A percentile compares a stretch with the other conserved stretches of the same genome.
Conservation (phyloP, 495 filamentous ascomycete genomes). For the Parathielavia appendiculata region DNA sequence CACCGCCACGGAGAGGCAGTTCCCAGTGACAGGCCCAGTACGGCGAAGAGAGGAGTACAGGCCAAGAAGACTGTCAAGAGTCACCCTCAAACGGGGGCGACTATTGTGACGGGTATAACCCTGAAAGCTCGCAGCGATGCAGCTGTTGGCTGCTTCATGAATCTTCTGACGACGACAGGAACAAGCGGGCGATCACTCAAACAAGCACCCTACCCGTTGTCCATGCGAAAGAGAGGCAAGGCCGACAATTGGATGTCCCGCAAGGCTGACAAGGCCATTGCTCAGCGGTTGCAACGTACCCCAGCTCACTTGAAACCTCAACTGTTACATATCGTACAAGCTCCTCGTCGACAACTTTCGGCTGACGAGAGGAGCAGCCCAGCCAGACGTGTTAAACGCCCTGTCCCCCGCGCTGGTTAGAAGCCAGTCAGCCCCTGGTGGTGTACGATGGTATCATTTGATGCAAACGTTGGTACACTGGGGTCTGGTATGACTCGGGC, state of each 20-base stretch:
- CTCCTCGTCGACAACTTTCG: constrained; percentile 1
- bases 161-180: constrained; percentile 8
- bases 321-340: constrained; percentile 29
- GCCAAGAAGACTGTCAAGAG: constrained; percentile 14
- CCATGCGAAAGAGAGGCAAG: constrained; percentile 24
- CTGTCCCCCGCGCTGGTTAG: not conserved
- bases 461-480: not conserved
- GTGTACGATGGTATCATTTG: not conserved
- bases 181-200: constrained; percentile 30
- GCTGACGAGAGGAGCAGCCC: not conserved
- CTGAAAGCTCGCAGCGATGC: not conserved
- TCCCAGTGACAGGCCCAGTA: constrained; percentile 12
- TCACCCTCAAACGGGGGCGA: constrained; percentile 7
- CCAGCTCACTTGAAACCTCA: constrained; percentile 34
- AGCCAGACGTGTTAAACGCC: not conserved
- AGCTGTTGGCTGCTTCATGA: constrained; percentile 15
- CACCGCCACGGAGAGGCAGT: not conserved
- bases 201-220: constrained; percentile 28
- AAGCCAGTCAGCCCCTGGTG: not conserved
- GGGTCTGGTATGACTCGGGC: not conserved
- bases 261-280: constrained; percentile 33
- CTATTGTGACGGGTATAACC: not conserved
- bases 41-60: not conserved
- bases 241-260: constrained; percentile 24
- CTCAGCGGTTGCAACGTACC: constrained; percentile 21